Percentiles rank a stretch among this genome's conserved stretches.
Conservation (phyloP, 2,329 filamentous ascomycete genomes). For the Thermochaetoides dissita region DNA sequence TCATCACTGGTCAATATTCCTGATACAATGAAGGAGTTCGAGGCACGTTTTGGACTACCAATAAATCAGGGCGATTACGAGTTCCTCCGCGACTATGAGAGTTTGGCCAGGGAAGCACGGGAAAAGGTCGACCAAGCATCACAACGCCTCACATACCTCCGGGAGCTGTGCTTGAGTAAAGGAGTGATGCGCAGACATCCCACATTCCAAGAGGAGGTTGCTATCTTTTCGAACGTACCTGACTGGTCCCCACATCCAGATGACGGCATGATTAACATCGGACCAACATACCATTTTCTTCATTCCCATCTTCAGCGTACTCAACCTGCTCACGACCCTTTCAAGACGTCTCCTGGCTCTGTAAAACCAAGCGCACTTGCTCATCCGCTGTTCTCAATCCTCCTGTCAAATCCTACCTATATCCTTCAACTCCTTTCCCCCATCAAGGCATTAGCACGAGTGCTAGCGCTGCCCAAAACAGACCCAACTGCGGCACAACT, state of each 20-base stretch:
- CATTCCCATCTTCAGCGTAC: neutral
- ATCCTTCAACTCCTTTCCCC: slow-evolving; percentile 29
- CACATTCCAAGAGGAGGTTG: slow-evolving; percentile 25
- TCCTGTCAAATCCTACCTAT: slow-evolving; percentile 36
- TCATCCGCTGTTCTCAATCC: slow-evolving; percentile 28
- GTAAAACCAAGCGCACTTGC: slow-evolving; percentile 16
- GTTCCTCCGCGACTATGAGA: slow-evolving; percentile 30
- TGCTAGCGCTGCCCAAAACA: slow-evolving; percentile 23
- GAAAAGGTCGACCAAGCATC: slow-evolving; percentile 22
- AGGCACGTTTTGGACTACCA: slow-evolving; percentile 9
- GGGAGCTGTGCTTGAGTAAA: slow-evolving; percentile 26
- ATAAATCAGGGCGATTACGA: slow-evolving; percentile 27
- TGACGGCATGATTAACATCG: slow-evolving; percentile 29
- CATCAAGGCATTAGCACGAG: slow-evolving; percentile 26
- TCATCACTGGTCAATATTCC: slow-evolving; percentile 14
- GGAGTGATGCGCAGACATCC: slow-evolving; percentile 30
- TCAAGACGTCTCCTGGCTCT: slow-evolving; percentile 12
- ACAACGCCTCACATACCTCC: slow-evolving; percentile 22
- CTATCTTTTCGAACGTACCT: slow-evolving; percentile 22
- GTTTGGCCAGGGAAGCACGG: slow-evolving; percentile 22
- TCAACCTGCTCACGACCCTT: slow-evolving; percentile 28
- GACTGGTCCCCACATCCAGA: slow-evolving; percentile 9
- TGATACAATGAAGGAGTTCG: slow-evolving; percentile 10
- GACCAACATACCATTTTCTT: slow-evolving; percentile 19
- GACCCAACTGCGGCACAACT: slow-evolving; percentile 21